Evolutionary conservation across 257 asterid species (phyloP).

Genomic region (Solanum tacnaense): DNA sequence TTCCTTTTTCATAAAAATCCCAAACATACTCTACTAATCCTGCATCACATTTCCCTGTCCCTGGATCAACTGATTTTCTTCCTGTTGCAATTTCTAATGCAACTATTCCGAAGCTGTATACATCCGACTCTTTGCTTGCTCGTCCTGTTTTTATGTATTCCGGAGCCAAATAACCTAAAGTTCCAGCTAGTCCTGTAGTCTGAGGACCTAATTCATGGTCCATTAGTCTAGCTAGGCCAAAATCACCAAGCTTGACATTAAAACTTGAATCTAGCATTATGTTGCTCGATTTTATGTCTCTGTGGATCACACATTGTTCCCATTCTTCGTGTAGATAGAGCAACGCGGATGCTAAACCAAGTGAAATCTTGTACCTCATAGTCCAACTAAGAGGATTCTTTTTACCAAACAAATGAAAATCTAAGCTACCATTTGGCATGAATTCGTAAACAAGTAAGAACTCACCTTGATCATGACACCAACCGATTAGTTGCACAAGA

Average conservation of each 20-base stretch:
- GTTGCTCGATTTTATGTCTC: conserved; percentile 31
- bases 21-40: conserved; percentile 23
- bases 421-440: conserved; percentile 28
- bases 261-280: conserved; percentile 25
- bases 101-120: conserved; percentile 24
- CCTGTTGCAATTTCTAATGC: conserved; percentile 26
- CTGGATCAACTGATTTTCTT: conserved; percentile 1
- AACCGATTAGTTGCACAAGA: conserved; percentile 25
- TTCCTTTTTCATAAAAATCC: conserved; percentile 17
- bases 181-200: conserved; percentile 23
- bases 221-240: conserved; percentile 26
- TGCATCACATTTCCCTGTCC: not conserved
- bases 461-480: conserved; percentile 31
- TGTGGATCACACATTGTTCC: conserved; percentile 29
- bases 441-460: conserved; percentile 32
- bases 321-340: conserved; percentile 36
- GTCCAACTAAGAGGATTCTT: conserved; percentile 14
- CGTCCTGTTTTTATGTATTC: conserved; percentile 24
- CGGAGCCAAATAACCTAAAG: conserved; percentile 28
- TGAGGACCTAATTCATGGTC: conserved; percentile 25
- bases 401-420: conserved; percentile 18
- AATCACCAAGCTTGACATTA: conserved; percentile 31
- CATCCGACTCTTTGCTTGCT: conserved; percentile 27
- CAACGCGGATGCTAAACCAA: conserved; percentile 25
- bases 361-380: conserved; percentile 17